Base-by-base conservation (phyloP, 192 early-diverging fungal species). In the Ambispora gerdemannii region DNA sequence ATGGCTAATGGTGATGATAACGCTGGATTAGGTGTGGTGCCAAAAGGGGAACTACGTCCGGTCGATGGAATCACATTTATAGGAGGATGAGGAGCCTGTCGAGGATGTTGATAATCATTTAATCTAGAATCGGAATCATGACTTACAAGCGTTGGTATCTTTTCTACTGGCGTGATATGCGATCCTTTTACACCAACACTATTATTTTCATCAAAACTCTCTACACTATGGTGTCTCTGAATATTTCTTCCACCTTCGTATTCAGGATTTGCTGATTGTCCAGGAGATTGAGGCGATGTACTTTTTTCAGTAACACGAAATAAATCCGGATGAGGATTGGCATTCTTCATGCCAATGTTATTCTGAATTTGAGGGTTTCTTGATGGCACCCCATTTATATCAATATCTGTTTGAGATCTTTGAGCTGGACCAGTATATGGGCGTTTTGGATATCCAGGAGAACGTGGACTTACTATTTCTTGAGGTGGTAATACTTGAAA, bases 41-140 rank as follows among this genome's bases (percentile, higher is more conserved):
- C 38, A 43, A 43, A 43, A 15, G 6, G 7, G 15, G 7, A 6
- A 43, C 38, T 43, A 43, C 38, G 38, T 19, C 11, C 31, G 19
- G 2, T 60, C 13, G 3, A 30, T 11, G 31, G 17, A 25, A 24
- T 2, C 15, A 15, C 6, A 10, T 6, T 10, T 43, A 2, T 63
- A 24, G 62, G 62, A 63, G 58, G 58, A 34, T 17, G 58, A 4
- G 58, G 31, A 25, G 58, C 58, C 6, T 60, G 58, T 19, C 58
- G 58, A 19, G 58, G 58, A 60, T 60, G 35, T 38, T 35, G 20
- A 63, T 43, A 63, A 60, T 60, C 58, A 15, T 6, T 10, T 43
- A 10, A 15, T 10, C 15, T 10, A 10, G 15, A 43, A 6, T 6
- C 38, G 15, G 38, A 15, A 43, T 15, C 15, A 10, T 6, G 7